Evolutionary conservation across 2,329 filamentous ascomycete genomes (phyloP), one percentile per base, ranked within the genome.

Genomic region (Colletotrichum simmondsii): DNA sequence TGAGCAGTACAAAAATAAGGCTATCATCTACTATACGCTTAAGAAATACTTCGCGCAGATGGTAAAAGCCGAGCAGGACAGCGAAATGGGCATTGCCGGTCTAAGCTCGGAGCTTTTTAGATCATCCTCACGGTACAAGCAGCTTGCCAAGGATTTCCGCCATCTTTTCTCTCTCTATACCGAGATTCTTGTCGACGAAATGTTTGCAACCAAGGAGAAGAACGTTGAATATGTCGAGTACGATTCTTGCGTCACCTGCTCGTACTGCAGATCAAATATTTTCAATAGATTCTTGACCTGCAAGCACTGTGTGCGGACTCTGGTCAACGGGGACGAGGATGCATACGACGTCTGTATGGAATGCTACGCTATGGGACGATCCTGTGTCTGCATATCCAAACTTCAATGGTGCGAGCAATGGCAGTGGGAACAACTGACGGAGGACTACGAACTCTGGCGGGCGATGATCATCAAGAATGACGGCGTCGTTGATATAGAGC

Each of bases 1-100:
- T 76, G 97, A 99, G 81, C 96, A 98, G 81, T 99, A 99, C 86
- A 98, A 98, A 81, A 98, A 97, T 84, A 98, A 98, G 81, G 94
- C 95, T 5, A 98, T 98, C 71, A 88, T 98, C 57, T 98, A 95
- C 81, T 98, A 92, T 80, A 94, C 95, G 0, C 87, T 98, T 4
- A 85, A 92, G 12, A 97, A 95, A 78, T 98, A 98, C 80, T 86
- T 88, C 74, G 85, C 86, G n/a, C 86, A 90, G 62, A 88, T 94
- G 19, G 84, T 88, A 66, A 84, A 87, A 28, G 85, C 89, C 61
- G 89, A 90, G 62, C 86, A 88, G 68, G 82, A 82, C 35, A 80
- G 83, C 12, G 84, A 87, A 64, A 84, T 85, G 70, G 80, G 83
- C 2, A 82, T 84, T 66, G 79, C 89, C 35, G 87, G 87, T 11